Base-by-base conservation (phyloP, 495 filamentous ascomycete genomes). In the Cladorrhinum samala region DNA sequence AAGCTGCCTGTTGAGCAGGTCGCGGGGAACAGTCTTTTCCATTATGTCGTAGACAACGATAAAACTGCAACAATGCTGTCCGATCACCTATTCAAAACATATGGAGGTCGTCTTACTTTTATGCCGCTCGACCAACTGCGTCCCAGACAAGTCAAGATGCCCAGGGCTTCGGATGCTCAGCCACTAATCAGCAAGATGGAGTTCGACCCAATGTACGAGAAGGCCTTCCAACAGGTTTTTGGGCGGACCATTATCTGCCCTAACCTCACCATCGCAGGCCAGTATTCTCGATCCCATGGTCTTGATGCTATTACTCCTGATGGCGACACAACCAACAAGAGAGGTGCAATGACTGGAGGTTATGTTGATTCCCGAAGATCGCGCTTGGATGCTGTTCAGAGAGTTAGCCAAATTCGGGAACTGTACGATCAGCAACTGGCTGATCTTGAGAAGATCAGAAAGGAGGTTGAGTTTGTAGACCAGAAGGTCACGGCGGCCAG, bases 211-310 rank as follows among this genome's bases (percentile, higher is more conserved):
- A 73, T 72, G 40, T 95, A 88, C 57, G 89, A 92, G 46, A 84
- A 81, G 55, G 93, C 93, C 0, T 91, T 97, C 67, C 82, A 86
- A 60, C 89, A 95, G 58, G 88, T 97, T 4, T 97, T 99, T 72
- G 93, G 91, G 18, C 93, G 91, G 61, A 95, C 91, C 2, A 88
- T 97, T 49, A 84, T 99, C 55, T 97, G 94, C 58, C 91, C 91
- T 2, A 92, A 88, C 61, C 73, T 99, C 14, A 77, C 86, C 40
- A 79, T 95, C 49, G 90, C 89, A 6, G 80, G 86, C 8, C 88
- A 95, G 61, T 96, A 95, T 62, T 88, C 93, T 9, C 81, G 92
- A 57, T 91, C 83, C 52, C 91, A 97, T 55, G 87, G 86, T 24
- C 84, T 97, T 36, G 91, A 86, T 61, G 92, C 89, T 19, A 94